Percentiles rank a stretch among this genome's conserved stretches.
Conservation (phyloP, 805 yeast genomes). For the Blastobotrys peoriensis region DNA sequence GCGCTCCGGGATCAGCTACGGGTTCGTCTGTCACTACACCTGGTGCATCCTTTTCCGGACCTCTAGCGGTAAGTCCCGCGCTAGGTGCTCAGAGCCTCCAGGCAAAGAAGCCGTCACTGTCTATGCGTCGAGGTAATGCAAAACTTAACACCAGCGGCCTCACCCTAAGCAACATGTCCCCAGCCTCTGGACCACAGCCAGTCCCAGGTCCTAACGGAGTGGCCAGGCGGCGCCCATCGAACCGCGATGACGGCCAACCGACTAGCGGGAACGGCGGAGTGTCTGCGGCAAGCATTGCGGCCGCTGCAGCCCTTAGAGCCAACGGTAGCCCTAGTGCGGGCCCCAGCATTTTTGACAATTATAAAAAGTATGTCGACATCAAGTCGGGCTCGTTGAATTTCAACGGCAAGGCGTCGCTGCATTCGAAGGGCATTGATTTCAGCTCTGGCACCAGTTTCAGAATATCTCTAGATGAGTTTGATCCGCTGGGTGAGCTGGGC, state of each 20-base stretch:
- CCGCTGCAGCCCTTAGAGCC: no score
- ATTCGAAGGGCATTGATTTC: constrained; percentile 88
- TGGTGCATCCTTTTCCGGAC: constrained; percentile 22
- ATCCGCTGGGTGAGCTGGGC: constrained; percentile 72
- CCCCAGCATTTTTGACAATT: constrained; percentile 58
- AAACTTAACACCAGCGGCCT: constrained; percentile 14
- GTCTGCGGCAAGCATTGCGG: no score
- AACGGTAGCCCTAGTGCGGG: constrained; percentile 15
- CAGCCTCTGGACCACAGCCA: constrained; percentile 21
- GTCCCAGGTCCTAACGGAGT: constrained; percentile 21
- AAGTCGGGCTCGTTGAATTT: constrained; percentile 89
- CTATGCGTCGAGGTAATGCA: constrained; percentile 32
- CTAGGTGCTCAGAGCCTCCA: constrained; percentile 17
- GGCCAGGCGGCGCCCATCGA: no score
- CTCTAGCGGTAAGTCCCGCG: constrained; percentile 25
- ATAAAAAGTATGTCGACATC: constrained; percentile 82
- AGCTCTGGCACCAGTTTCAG: constrained; percentile 81
- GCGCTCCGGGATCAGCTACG: background rate
- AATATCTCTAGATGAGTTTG: constrained; percentile 77
- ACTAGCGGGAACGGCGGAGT: no score
- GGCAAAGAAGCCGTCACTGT: constrained; percentile 27
- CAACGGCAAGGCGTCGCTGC: constrained; percentile 87
- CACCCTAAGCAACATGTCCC: constrained; percentile 13
- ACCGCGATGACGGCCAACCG: no score
- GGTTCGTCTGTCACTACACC: constrained; percentile 4